Percentiles rank a stretch among this genome's conserved stretches.
phyloP scores from a whole-genome alignment of 1,284 basidiomycete genomes.

The Apiotrichum laibachii region DNA sequence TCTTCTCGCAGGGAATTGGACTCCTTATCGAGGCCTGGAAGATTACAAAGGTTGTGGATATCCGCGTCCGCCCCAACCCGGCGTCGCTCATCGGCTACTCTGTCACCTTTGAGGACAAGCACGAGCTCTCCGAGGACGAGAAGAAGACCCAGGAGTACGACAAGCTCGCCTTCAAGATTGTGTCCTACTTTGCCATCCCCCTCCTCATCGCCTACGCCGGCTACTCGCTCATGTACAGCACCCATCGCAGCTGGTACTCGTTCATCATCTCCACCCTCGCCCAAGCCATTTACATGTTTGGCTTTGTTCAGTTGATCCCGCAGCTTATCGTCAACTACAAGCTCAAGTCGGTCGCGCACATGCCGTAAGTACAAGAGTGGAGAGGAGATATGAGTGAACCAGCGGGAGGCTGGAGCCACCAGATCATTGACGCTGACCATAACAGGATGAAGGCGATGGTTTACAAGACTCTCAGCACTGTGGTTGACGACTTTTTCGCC shows the following conservation, averaged over 20 bases:
- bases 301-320: slow-evolving; percentile 90
- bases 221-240: slow-evolving; percentile 63
- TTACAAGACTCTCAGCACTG: slow-evolving; percentile 69
- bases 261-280: slow-evolving; percentile 72
- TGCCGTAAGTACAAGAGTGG: slow-evolving; percentile 42
- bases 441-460: slow-evolving; percentile 90
- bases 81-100: slow-evolving; percentile 73
- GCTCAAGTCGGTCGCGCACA: slow-evolving; percentile 64
- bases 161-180: slow-evolving; percentile 58
- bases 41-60: slow-evolving; percentile 74
- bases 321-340: slow-evolving; percentile 92
- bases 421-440: not conserved
- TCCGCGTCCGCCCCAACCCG: slow-evolving; percentile 62
- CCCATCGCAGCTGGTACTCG: slow-evolving; percentile 91
- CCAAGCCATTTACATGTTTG: slow-evolving; percentile 68
- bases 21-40: slow-evolving; percentile 95
- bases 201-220: slow-evolving; percentile 78
- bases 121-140: slow-evolving; percentile 88
- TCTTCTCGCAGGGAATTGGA: slow-evolving; percentile 81
- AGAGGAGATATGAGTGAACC: too few relatives aligned
- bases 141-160: slow-evolving; percentile 94
- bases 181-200: slow-evolving; percentile 81
- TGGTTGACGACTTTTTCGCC: slow-evolving; percentile 80
- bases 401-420: not conserved
- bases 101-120: slow-evolving; percentile 83